Base-by-base conservation (phyloP, 345 rosid genomes). In the Arabis hirsuta region DNA sequence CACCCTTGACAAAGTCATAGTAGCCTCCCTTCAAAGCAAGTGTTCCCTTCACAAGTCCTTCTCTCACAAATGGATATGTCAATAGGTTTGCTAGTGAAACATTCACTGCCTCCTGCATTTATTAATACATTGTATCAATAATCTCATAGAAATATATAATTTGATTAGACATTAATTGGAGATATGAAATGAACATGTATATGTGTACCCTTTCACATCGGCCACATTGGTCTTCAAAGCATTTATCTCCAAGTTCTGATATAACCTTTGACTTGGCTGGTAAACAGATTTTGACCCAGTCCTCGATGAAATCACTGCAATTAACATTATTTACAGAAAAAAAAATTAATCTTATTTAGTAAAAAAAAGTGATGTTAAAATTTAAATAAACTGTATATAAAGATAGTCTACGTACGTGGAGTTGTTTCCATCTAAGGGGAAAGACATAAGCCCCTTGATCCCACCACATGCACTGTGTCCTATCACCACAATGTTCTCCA, bases 391-490 rank as follows among this genome's bases (percentile, higher is more conserved):
- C 1, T 59, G 16, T 13, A 11, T 47, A 19, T 5, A 11, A 10
- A 57, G n/a, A 36, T 43, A 55, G 27, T 32, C 3, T 78, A 78
- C 81, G 81, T 78, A 78, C 81, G 81, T 78, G 44, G 81, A 68
- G 72, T 61, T 66, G 67, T 74, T 55, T 45, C 81, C 81, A 44
- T 95, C 96, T 34, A 50, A 85, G 8, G 90, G 77, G 90, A 91
- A 87, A 59, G 96, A 83, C 99, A 95, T 91, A 51, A 95, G 93
- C 10, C 99, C 99, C 81, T 95, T 95, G 76, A 95, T 95, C 19
- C 99, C 99, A 74, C 99, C 99, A 58, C 99, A 95, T 69, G 81
- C 79, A 43, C 99, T 91, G 87, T 95, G 99, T 3, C 99, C 99
- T 34, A 95, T 91, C 57, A 95, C 96, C 57, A 95, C 90, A 50